phyloP scores from a whole-genome alignment of 2,329 filamentous ascomycete genomes.

The Penicillium hordei region DNA sequence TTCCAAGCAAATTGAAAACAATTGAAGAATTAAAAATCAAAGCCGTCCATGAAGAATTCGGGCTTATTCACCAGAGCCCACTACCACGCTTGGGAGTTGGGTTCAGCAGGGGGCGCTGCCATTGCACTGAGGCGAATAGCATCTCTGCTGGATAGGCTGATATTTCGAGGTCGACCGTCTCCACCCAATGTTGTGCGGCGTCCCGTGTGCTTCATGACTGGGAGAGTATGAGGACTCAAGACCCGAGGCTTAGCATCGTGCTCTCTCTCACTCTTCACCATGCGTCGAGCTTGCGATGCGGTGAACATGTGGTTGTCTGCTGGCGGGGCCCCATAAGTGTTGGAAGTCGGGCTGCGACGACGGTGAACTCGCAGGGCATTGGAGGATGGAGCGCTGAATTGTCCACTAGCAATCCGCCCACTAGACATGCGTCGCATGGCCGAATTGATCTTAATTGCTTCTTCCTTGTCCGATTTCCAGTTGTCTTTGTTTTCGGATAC shows the following conservation, averaged over 20 bases:
- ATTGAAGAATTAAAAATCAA: slow-evolving; percentile 11
- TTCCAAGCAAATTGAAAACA: slow-evolving; percentile 19
- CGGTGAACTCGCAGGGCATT: slow-evolving; percentile 49
- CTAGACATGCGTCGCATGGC: slow-evolving; percentile 57
- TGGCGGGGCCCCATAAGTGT: slow-evolving; percentile 53
- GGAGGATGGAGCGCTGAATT: slow-evolving; percentile 40
- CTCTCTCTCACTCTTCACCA: slow-evolving; percentile 63
- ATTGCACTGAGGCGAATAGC: slow-evolving; percentile 41
- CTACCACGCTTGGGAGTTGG: slow-evolving; percentile 29
- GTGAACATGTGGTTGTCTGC: slow-evolving; percentile 63
- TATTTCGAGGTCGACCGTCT: slow-evolving; percentile 42
- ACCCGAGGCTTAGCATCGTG: slow-evolving; percentile 57
- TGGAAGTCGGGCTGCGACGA: slow-evolving; percentile 56
- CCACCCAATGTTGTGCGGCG: slow-evolving; percentile 45
- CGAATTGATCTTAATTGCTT: slow-evolving; percentile 55
- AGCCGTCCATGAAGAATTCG: slow-evolving; percentile 10
- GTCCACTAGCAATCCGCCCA: slow-evolving; percentile 27
- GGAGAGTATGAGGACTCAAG: slow-evolving; percentile 60
- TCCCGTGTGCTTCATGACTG: slow-evolving; percentile 56
- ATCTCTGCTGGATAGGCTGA: slow-evolving; percentile 41
- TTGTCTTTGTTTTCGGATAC: slow-evolving; percentile 51
- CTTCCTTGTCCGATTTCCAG: slow-evolving; percentile 50
- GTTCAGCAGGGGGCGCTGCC: slow-evolving; percentile 37
- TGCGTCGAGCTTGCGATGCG: slow-evolving; percentile 64
- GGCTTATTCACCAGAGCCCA: slow-evolving; percentile 29